Base-by-base conservation (phyloP, 768 basidiomycete genomes). In the Lyophyllum atratum region DNA sequence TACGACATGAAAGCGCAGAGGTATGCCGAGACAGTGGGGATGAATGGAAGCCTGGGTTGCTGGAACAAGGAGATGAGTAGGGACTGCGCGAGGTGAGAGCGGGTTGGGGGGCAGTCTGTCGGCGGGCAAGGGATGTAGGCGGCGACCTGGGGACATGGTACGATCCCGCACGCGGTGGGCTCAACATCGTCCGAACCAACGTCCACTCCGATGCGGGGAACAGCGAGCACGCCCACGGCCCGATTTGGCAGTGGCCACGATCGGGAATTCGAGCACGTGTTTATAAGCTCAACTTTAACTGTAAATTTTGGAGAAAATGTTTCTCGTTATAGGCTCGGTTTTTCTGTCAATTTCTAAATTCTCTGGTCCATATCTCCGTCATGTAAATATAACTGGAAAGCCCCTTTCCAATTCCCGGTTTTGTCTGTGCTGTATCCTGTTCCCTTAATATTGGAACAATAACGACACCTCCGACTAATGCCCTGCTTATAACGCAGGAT, bases 1-100 rank as follows among this genome's bases (percentile, higher is more conserved):
- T 8, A 77, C 76, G 54, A 84, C 70, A 63, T 80, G 78, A 59
- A 86, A 84, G 48, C 71, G 74, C 47, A 75, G 74, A 19, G 77
- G 75, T 10, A 72, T 66, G 17, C 44, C 50, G 15, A 62, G 37
- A 19, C 44, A 54, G 14, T 55, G 42, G 1, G 60, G n/a, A 60
- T 56, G 57, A 14, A 64, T 55, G 42, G 31, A 56, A 5, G 37
- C 15, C 17, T 58, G 44, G 15, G 64, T 63, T 6, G 62, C 48
- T 1, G 71, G 70, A 14, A 71, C 21, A 17, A 73, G 64, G 28
- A 71, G 66, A 40, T 54, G 59, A 31, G 66, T 62, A 26, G 66
- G 61, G 10, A 58, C 39, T n/a, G 2, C 39, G 17, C 15, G n/a
- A n/a, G 19, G n/a, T 45, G 17, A 59, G 49, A n/a, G 56, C 46